Evolutionary conservation across 2,329 filamentous ascomycete genomes (phyloP).

Genomic region (Trichoderma breve): DNA sequence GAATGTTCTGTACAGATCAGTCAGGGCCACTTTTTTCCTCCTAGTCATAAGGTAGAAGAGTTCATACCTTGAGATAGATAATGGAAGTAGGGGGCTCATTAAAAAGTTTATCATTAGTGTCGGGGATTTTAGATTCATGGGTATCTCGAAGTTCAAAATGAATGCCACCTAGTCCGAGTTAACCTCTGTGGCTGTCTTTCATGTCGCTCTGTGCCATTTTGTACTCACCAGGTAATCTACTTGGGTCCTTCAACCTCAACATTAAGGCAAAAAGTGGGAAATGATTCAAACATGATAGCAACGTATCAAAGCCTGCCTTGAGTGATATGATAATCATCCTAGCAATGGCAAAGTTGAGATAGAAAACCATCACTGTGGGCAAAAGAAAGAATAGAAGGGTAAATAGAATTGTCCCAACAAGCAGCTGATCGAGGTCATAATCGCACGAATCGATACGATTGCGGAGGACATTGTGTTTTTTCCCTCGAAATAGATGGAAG

Average conservation of each 20-base stretch:
- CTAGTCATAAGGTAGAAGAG: not conserved
- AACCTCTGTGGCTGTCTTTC: not conserved
- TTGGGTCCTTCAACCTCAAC: constrained; percentile 90
- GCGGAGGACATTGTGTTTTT: constrained; percentile 94
- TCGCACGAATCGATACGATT: constrained; percentile 99
- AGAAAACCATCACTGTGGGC: constrained; percentile 94
- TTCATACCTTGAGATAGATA: constrained; percentile 77
- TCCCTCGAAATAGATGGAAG: constrained; percentile 97
- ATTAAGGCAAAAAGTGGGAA: constrained; percentile 97
- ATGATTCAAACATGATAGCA: constrained; percentile 91
- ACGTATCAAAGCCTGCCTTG: constrained; percentile 87
- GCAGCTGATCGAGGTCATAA: constrained; percentile 94
- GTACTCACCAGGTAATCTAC: constrained; percentile 72
- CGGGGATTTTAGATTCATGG: constrained; percentile 47
- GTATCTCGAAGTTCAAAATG: constrained; percentile 85
- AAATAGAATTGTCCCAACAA: constrained; percentile 94
- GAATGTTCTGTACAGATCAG: constrained; percentile 63
- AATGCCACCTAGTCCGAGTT: constrained; percentile 54
- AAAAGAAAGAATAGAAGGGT: constrained; percentile 92
- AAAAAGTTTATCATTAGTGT: constrained; percentile 39
- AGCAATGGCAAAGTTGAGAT: constrained; percentile 90
- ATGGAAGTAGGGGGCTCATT: constrained; percentile 68
- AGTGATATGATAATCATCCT: constrained; percentile 92
- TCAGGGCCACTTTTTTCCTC: too few species aligned
- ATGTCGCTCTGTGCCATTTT: not conserved